Evolutionary conservation across 1,139 yeast genomes (phyloP), one percentile per base, ranked within the genome.

Genomic region (Scheffersomyces lignicola): DNA sequence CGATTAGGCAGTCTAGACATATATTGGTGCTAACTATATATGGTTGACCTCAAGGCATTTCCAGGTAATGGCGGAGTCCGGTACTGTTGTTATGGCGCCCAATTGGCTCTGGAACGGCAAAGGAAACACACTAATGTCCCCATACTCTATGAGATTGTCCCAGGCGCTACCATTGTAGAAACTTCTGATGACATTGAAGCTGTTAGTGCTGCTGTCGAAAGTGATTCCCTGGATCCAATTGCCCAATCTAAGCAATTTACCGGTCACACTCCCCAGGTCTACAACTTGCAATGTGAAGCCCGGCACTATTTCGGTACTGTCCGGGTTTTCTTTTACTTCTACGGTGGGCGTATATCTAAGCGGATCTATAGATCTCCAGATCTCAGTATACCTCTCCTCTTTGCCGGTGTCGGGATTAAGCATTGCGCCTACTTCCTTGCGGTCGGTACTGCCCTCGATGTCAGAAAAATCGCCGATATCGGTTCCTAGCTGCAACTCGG

Each of bases 351-450:
- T 51, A 12, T 62, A 54, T 7, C 45, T 42, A 3, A 44, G 33
- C 1, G 79, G 69, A 47, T 76, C 73, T 22, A 79, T 49, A 7
- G 75, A 65, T 45, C 80, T 54, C 86, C 86, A 80, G 15, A 76
- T 61, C 52, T 80, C 86, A 22, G 70, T 59, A 45, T 78, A 80
- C 5, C 61, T 61, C 38, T 70, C 72, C 5, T 54, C 47, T n/a
- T 50, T 45, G 0, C 75, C 74, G 0, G 79, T 65, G 3, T 44
- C 68, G 1, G 75, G 67, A 45, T 78, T 75, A 14, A 49, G 44
- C 84, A 80, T 78, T 3, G 45, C 43, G 0, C 86, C 86, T 0
- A 69, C 63, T 47, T 80, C 86, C 33, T 61, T 61, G 29, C 82
- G 60, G 38, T 67, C 73, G 11, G 66, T 64, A 7, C 73, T 68